Evolutionary conservation across 805 yeast genomes (phyloP).

Genomic region (Brettanomyces custersianus): DNA sequence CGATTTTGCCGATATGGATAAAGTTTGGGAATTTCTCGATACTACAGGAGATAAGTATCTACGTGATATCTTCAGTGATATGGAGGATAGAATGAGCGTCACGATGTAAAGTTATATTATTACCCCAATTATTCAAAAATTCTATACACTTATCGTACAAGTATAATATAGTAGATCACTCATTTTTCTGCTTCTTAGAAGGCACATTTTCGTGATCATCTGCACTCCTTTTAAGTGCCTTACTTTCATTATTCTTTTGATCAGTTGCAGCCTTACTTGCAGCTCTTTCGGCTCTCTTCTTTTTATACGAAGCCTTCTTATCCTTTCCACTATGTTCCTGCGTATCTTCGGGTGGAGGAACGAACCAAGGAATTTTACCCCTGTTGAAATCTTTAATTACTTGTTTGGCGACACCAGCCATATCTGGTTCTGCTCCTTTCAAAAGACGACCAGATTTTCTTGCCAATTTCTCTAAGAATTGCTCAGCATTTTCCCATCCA

Average conservation of each 20-base stretch:
- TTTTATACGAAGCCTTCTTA: slow-evolving; percentile 42
- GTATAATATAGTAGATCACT: not conserved
- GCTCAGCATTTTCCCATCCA: slow-evolving; percentile 77
- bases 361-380: slow-evolving; percentile 98
- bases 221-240: not conserved
- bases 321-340: slow-evolving; percentile 51
- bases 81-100: not conserved
- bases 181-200: not conserved
- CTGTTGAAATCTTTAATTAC: slow-evolving; percentile 91
- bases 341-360: slow-evolving; percentile 77
- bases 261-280: slow-evolving; percentile 12
- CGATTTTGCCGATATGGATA: slow-evolving; percentile 2
- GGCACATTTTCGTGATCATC: not conserved
- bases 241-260: not conserved
- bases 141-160: not conserved
- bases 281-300: slow-evolving; percentile 44
- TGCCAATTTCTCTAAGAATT: slow-evolving; percentile 84
- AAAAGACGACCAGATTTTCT: slow-evolving; percentile 86
- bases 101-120: too few relatives aligned
- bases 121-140: too few relatives aligned
- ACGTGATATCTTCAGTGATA: slow-evolving; percentile 21
- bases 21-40: slow-evolving; percentile 25
- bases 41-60: slow-evolving; percentile 23
- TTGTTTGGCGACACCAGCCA: slow-evolving; percentile 82
- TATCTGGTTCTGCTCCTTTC: slow-evolving; percentile 98